Evolutionary conservation across 2,329 filamentous ascomycete species (phyloP), one percentile per base, ranked within the genome.

Genomic region (Penicillium sp.): DNA sequence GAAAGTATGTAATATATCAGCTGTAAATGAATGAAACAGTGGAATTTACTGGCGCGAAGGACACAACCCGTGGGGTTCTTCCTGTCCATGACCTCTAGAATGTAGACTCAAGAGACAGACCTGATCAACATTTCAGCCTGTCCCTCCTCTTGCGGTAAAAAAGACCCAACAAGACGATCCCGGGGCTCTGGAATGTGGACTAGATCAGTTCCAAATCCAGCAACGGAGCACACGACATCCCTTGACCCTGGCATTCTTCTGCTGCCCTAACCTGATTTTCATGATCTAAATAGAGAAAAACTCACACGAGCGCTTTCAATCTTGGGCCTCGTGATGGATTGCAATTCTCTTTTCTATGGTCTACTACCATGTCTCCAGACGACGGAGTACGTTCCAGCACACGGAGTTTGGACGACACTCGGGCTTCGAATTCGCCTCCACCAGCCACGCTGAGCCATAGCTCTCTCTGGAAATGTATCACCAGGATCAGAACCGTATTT

Each of bases 211-310:
- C 45, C 57, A 14, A 16, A 55, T 60, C 33, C 45, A 53, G 60
- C 53, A 62, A 56, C n/a, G 33, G 49, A 51, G 53, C 60, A 62
- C 57, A 53, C 52, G 53, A 60, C 52, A 52, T 37, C 57, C 46
- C 52, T 55, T 55, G 45, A 26, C 14, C n/a, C 46, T 6, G 16
- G 30, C 52, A 52, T 61, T 59, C 59, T 30, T n/a, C 2, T 25
- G 13, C 16, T 37, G 30, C 30, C 5, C 19, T 37, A 28, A 6
- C 45, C 28, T 6, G 25, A 16, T 48, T 30, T 30, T 26, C 26
- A 48, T n/a, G n/a, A 11, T 5, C 14, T 14, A n/a, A 28, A 26
- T 19, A 48, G 10, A n/a, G 26, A 48, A n/a, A 16, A 14, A 2
- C 22, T 26, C 16, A 25, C 45, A 30, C 16, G 26, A 48, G 45